Conservation (phyloP, 495 filamentous ascomycete species). For the Staphylotrichum tortipilum region DNA sequence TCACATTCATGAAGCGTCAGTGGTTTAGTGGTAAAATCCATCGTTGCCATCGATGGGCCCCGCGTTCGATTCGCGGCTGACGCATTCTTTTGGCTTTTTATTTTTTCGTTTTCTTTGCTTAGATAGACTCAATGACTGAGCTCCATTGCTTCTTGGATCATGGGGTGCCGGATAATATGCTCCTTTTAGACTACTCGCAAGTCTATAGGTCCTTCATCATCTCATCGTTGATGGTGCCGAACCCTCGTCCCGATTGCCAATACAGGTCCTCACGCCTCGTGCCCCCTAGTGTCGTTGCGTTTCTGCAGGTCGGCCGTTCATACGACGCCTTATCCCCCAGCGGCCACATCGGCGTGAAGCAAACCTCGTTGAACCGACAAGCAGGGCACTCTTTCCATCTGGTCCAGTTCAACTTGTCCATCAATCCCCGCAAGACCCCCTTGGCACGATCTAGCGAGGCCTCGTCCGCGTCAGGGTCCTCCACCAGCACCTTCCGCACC, state of each 20-base stretch:
- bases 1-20: too few relatives aligned
- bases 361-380: slow-evolving; percentile 51
- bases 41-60: slow-evolving; percentile 42
- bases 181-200: too few relatives aligned
- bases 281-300: neutral
- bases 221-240: too few relatives aligned
- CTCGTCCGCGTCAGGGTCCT: slow-evolving; percentile 9
- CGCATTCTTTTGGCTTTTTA: slow-evolving; percentile 8
- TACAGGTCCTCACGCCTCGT: slow-evolving; percentile 1
- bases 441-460: neutral
- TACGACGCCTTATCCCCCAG: slow-evolving; percentile 34
- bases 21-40: slow-evolving; percentile 43
- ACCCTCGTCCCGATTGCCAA: neutral
- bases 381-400: slow-evolving; percentile 52
- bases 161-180: too few relatives aligned
- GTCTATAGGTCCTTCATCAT: too few relatives aligned
- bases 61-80: slow-evolving; percentile 42
- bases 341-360: slow-evolving; percentile 61
- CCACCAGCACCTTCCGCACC: slow-evolving; percentile 23
- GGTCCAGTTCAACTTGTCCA: slow-evolving; percentile 49
- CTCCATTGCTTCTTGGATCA: too few relatives aligned
- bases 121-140: too few relatives aligned
- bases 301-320: slow-evolving; percentile 15
- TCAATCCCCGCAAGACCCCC: slow-evolving; percentile 31
- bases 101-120: too few relatives aligned